phyloP scores from a whole-genome alignment of 257 asterid genomes.

The Przewalskia tangutica region DNA sequence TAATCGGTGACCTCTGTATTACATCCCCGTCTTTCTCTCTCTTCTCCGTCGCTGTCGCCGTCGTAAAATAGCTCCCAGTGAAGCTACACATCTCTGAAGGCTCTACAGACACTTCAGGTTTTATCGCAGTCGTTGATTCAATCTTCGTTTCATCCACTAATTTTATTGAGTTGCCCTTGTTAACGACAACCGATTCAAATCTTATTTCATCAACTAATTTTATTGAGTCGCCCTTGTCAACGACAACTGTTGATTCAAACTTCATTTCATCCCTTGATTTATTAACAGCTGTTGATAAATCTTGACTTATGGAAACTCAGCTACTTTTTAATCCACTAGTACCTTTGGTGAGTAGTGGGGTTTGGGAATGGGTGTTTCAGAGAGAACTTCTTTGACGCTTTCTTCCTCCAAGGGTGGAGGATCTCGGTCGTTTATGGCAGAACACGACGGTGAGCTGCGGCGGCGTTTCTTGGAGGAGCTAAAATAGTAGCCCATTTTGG shows the following conservation, averaged over 20 bases:
- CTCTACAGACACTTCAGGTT: conserved; percentile 24
- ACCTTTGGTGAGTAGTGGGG: not conserved
- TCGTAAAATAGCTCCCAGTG: conserved; percentile 51
- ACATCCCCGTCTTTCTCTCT: conserved; percentile 50
- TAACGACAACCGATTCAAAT: not conserved
- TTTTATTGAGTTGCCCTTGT: not conserved
- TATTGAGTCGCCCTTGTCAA: not conserved
- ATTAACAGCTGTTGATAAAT: conserved; percentile 6
- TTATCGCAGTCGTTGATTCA: not conserved
- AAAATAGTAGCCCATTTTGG: conserved; percentile 70
- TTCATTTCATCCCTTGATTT: not conserved
- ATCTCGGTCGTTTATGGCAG: conserved; percentile 22
- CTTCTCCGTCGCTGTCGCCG: conserved; percentile 41
- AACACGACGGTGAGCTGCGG: conserved; percentile 8
- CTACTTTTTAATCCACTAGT: conserved; percentile 3
- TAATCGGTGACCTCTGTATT: conserved; percentile 45
- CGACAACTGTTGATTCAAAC: conserved; percentile 3
- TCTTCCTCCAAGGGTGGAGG: conserved; percentile 43
- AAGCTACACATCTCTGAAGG: conserved; percentile 45
- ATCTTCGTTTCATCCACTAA: not conserved
- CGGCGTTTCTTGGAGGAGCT: no score
- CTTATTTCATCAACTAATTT: not conserved
- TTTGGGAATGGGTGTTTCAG: conserved; percentile 36
- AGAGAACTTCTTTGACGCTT: conserved; percentile 63
- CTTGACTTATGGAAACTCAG: conserved; percentile 18